Conservation (phyloP, 441 rosid genomes). For the Gossypium schwendimanii region DNA sequence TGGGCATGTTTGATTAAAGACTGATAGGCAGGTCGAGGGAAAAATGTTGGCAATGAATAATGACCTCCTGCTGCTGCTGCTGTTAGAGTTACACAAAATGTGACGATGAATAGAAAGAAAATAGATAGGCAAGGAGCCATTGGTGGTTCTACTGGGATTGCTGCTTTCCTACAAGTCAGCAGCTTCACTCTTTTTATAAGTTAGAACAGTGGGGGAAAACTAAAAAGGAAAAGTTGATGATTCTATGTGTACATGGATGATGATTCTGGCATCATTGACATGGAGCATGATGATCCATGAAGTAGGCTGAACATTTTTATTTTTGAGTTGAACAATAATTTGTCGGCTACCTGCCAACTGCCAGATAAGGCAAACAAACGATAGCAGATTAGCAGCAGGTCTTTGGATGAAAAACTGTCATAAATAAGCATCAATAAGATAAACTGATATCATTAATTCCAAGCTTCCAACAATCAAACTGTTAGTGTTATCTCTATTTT, state of each 20-base stretch:
- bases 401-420: background rate
- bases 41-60: slow-evolving; percentile 17
- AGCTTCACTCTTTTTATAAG: background rate
- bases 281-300: background rate
- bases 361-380: background rate
- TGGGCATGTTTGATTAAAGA: slow-evolving; percentile 28
- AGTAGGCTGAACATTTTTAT: background rate
- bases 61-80: slow-evolving; percentile 6
- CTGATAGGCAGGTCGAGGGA: slow-evolving; percentile 33
- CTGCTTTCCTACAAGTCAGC: background rate
- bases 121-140: slow-evolving; percentile 23
- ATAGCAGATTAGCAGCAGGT: background rate
- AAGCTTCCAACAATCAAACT: background rate
- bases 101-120: slow-evolving; percentile 21
- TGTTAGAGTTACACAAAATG: slow-evolving; percentile 8
- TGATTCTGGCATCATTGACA: background rate
- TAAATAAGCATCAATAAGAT: background rate
- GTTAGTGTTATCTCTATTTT: too few species aligned
- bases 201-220: background rate
- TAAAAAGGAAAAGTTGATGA: background rate
- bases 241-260: background rate
- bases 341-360: slow-evolving; percentile 1
- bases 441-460: background rate
- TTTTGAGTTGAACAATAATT: background rate
- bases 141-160: background rate